Percentiles rank a stretch among this genome's conserved stretches.
phyloP scores from a whole-genome alignment of 345 rosid genomes.

The Dimocarpus longan region DNA sequence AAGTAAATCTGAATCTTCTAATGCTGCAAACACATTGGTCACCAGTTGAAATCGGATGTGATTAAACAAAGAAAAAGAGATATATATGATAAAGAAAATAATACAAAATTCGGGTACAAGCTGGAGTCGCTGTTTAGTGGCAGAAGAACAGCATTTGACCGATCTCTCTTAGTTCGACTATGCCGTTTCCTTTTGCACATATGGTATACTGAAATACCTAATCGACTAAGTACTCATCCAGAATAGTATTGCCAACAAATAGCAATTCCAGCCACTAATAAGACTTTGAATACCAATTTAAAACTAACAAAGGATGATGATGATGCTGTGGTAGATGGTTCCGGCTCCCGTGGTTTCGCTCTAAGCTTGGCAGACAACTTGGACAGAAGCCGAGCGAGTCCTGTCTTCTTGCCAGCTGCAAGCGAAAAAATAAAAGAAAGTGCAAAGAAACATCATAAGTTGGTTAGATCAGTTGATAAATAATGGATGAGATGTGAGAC shows the following conservation, averaged over 20 bases:
- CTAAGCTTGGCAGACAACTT: slow-evolving; percentile 62
- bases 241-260: slow-evolving; percentile 69
- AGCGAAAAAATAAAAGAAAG: slow-evolving; percentile 4
- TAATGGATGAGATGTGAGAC: neutral
- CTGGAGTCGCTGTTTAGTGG: neutral
- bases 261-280: slow-evolving; percentile 63
- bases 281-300: slow-evolving; percentile 54
- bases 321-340: slow-evolving; percentile 23
- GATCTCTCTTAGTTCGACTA: neutral
- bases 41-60: neutral
- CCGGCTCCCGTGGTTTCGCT: slow-evolving; percentile 43
- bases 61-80: neutral
- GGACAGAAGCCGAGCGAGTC: slow-evolving; percentile 46
- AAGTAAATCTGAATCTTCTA: neutral
- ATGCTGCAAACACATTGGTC: neutral
- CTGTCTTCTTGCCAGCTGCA: slow-evolving; percentile 49
- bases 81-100: neutral
- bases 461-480: neutral
- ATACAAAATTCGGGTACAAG: slow-evolving; percentile 17
- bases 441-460: slow-evolving; percentile 3
- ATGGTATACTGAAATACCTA: slow-evolving; percentile 26
- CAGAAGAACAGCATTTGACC: neutral
- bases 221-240: slow-evolving; percentile 19
- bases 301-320: slow-evolving; percentile 39
- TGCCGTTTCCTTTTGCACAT: slow-evolving; percentile 22